Evolutionary conservation across 129 eudicot genomes (phyloP), one percentile per base, ranked within the genome.

Genomic region (Artemisia annua): DNA sequence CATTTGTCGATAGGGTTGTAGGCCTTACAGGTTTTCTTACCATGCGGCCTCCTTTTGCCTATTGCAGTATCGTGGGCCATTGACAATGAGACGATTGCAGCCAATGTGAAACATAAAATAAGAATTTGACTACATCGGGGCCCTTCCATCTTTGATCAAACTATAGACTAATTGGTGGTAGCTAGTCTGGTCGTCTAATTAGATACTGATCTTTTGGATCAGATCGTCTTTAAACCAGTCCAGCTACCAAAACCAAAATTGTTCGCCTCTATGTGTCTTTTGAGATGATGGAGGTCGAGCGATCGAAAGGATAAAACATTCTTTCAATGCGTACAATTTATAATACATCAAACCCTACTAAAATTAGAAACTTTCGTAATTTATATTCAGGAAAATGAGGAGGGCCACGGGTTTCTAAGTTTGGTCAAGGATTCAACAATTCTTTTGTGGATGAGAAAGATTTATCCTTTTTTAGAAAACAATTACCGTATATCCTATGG

Each of bases 1-100:
- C 91, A 89, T 63, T 51, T 49, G 82, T 89, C 96, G 12, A 89
- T 89, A 0, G 87, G 75, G 85, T 89, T 89, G 61, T 83, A 79
- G 12, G 81, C 88, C 26, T 18, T 32, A 74, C 96, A 89, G 3
- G 24, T 55, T 55, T 67, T 82, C 65, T 67, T 65, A 48, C 46
- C 79, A 3, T 51, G 72, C 11, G 55, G 49, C 59, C 78, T 72
- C 55, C 82, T 67, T 8, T 61, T 26, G 64, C n/a, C 48, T 8
- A 28, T 39, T 35, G 63, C 49, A n/a, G 28, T 32, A 22, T 44
- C 24, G 26, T 83, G 48, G 11, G 85, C 87, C 52, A 15, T 49
- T 22, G 74, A 49, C 67, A 22, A 28, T 11, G 82, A 76, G 57
- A 74, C 28, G 11, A 61, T 64, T 28, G 80, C 28, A n/a, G 69